Evolutionary conservation across 257 asterid genomes (phyloP).

Genomic region (Perilla frutescens): DNA sequence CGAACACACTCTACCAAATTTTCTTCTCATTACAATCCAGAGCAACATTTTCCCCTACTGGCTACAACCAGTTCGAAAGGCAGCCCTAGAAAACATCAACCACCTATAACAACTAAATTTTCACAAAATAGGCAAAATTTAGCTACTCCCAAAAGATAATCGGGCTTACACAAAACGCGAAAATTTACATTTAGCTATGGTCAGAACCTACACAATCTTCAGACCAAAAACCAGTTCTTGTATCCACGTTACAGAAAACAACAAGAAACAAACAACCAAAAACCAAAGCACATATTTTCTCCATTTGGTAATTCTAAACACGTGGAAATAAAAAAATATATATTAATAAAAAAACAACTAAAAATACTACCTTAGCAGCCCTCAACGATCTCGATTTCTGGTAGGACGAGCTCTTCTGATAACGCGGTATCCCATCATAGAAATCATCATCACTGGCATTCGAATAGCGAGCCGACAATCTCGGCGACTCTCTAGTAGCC

Average conservation of each 20-base stretch:
- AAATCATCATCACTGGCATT: conserved; percentile 62
- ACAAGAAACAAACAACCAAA: background rate
- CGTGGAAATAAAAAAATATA: background rate
- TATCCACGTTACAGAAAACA: background rate
- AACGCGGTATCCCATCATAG: conserved; percentile 83
- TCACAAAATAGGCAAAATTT: background rate
- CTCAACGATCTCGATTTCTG: conserved; percentile 63
- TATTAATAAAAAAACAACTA: background rate
- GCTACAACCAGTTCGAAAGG: background rate
- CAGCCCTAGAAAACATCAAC: conserved; percentile 10
- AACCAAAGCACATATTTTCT: background rate
- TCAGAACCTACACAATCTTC: conserved; percentile 3
- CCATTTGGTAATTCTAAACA: background rate
- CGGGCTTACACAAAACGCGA: background rate
- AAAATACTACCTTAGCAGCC: conserved; percentile 48
- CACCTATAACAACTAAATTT: conserved; percentile 2
- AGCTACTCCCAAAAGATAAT: background rate
- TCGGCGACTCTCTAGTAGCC: conserved; percentile 38
- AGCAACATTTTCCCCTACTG: conserved; percentile 11
- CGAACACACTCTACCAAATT: background rate
- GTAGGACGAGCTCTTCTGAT: conserved; percentile 47
- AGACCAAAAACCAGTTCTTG: background rate
- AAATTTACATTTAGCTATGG: background rate
- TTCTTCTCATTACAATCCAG: conserved; percentile 4
- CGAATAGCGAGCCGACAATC: conserved; percentile 35